These are phyloP conservation scores for Cucumis melo DNA, from an alignment of 306 rosid species.

Conservation along the genomic window DNA sequence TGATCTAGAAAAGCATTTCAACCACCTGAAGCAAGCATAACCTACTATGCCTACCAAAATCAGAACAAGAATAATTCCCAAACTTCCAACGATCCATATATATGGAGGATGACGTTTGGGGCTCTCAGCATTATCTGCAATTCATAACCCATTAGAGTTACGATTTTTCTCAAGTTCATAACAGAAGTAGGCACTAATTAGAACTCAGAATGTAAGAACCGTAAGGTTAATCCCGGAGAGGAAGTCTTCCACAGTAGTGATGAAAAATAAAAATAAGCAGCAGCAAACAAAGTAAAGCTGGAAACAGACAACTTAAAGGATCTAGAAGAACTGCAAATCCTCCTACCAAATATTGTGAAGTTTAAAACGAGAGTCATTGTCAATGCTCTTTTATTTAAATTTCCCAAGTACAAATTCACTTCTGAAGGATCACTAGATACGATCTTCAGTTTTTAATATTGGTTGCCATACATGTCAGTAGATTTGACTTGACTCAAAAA, in stretches of 20 bases:
- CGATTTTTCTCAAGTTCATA: not conserved
- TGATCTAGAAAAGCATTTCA: constrained; percentile 34
- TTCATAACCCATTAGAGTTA: constrained; percentile 1
- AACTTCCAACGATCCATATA: constrained; percentile 74
- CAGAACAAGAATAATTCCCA: constrained; percentile 51
- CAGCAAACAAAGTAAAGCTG: not conserved
- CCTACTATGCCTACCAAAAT: constrained; percentile 39
- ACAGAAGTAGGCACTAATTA: not conserved
- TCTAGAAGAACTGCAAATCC: not conserved
- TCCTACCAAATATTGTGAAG: not conserved
- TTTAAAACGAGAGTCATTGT: not conserved
- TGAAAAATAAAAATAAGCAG: not conserved
- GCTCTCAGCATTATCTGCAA: constrained; percentile 37
- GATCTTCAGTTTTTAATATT: not conserved
- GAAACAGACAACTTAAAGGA: not conserved
- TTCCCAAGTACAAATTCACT: not conserved
- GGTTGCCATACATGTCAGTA: not conserved
- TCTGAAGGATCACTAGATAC: not conserved
- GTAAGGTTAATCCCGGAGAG: not conserved
- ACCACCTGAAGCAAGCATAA: constrained; percentile 48
- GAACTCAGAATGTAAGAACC: not conserved
- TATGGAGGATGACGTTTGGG: constrained; percentile 63
- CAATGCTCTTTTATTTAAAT: not conserved
- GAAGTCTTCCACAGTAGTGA: not conserved
- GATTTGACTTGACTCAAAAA: not conserved